Base-by-base conservation (phyloP, 148 eudicot genomes). In the Oxyria digyna region DNA sequence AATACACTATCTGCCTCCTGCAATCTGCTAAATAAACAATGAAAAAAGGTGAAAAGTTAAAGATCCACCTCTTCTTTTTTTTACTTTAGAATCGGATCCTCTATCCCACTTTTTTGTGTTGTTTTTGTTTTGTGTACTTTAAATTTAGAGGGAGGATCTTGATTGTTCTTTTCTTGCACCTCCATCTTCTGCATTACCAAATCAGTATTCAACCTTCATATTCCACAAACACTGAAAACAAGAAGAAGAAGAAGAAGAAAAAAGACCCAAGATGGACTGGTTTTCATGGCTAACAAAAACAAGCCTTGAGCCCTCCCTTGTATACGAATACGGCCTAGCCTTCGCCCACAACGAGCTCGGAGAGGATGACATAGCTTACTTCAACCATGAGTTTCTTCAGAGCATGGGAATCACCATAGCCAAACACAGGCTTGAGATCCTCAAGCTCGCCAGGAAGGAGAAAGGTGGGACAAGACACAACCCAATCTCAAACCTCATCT, bases 381-480 rank as follows among this genome's bases (percentile, higher is more conserved):
- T 93, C 80, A 86, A 86, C 85, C 98, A 93, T 74, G 95, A 93
- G 48, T 86, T 93, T 23, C 94, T 93, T 29, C 96, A 89, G 73
- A 93, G 98, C 78, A 93, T 93, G 89, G 96, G 96, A 0, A 87
- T 93, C 52, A 76, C 87, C 7, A 86, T 93, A 73, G 96, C 96
- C 75, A 93, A 93, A 69, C 98, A 93, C 76, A 79, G 98, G 83
- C 83, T 93, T 6, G 91, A 93, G 74, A 93, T 92, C 43, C 88
- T 93, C 74, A 93, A 89, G 52, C 85, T 93, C 14, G 87, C 87
- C 6, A 83, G 75, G 35, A 86, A 73, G 74, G 79, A 73, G 33
- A 81, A 59, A 21, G 14, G 45, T 12, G 23, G 37, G 57, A 73
- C 41, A 11, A 48, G 64, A 46, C 50, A 59, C 21, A 37, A 71